Percentiles rank a stretch among this genome's conserved stretches.
Conservation (phyloP, 2,329 filamentous ascomycete genomes). For the Meredithiella fracta region DNA sequence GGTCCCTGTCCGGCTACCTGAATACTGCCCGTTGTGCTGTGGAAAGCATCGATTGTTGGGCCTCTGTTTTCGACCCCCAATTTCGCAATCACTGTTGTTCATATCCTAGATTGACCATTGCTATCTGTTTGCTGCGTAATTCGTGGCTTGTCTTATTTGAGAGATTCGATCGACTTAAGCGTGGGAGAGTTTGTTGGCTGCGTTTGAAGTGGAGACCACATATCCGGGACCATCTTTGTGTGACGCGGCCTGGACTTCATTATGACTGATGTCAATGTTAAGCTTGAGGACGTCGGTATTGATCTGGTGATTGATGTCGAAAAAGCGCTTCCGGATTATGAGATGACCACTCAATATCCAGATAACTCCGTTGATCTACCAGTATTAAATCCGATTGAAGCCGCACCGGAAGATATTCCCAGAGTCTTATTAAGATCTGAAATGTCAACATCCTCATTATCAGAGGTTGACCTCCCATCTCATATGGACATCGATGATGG, state of each 20-base stretch:
- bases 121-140: too few relatives aligned
- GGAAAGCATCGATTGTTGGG: neutral
- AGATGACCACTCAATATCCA: too few relatives aligned
- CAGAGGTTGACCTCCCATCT: neutral
- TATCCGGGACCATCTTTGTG: too few relatives aligned
- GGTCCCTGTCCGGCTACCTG: neutral
- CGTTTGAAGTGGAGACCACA: too few relatives aligned
- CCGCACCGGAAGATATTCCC: neutral
- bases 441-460: constrained; percentile 2
- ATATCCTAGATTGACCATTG: neutral
- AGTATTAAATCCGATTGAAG: neutral
- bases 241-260: too few relatives aligned
- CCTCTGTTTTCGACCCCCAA: neutral
- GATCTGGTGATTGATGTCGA: too few relatives aligned
- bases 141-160: too few relatives aligned
- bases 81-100: neutral
- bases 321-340: too few relatives aligned
- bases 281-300: too few relatives aligned
- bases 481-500: neutral
- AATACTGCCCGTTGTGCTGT: constrained; percentile 1
- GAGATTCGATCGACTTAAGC: too few relatives aligned
- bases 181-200: too few relatives aligned
- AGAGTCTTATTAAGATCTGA: neutral
- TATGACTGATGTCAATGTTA: too few relatives aligned
- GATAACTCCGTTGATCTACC: neutral